Evolutionary conservation across 371 early-diverging fungal genomes (phyloP), one percentile per base, ranked within the genome.

Genomic region (Basidiobolus meristosporus): DNA sequence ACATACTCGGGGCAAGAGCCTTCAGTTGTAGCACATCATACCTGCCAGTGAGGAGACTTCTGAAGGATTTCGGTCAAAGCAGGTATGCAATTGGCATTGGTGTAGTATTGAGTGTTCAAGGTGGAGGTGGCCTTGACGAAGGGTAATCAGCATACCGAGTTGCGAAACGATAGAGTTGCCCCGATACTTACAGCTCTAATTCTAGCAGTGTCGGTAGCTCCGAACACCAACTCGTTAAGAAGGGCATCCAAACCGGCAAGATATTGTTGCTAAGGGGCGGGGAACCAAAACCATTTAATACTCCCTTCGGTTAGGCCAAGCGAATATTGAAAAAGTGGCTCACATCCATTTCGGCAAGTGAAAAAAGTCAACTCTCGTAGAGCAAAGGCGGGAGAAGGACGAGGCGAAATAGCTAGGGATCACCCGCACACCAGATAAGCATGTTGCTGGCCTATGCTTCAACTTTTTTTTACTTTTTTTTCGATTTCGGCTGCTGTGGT

Each of bases 41-140:
- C 62, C 48, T 63, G 63, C 37, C 56, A 54, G 20, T 72, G 63
- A 32, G 64, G 52, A 26, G 71, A 71, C 12, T 62, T 62, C 42
- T 58, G 51, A 40, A 78, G 59, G 40, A 84, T 71, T 34, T 73
- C 60, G 16, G 70, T 59, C 31, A 82, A 59, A 15, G 78, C 81
- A 38, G 82, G 77, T n/a, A 83, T 61, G 48, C 85, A 82, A 15
- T 60, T 52, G 14, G 68, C 40, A 3, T 56, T 59, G 22, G 52
- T 58, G 53, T 74, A 83, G 49, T 57, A 80, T 51, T 82, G 65
- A 29, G 68, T 65, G 54, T 63, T 73, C 32, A 81, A 53, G n/a
- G 70, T 65, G 38, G 62, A 62, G 9, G 83, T 82, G 16, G 68
- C 68, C 73, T 73, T 11, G 4, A 23, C 11, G 38, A 36, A 28